Conservation (phyloP, 495 filamentous ascomycete genomes). For the Penicillium subrubescens region DNA sequence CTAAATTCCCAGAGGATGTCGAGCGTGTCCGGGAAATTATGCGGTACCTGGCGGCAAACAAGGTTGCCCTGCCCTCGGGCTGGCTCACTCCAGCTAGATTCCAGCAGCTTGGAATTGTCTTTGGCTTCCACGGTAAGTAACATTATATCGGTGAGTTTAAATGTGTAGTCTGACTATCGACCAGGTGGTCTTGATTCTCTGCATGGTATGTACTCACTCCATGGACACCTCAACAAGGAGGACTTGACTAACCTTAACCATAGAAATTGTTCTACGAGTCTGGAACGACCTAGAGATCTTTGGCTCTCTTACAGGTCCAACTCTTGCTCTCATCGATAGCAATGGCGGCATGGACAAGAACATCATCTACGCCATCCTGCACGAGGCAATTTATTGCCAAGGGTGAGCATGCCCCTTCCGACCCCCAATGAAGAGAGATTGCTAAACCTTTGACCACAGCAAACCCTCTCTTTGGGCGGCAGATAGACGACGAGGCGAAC, state of each 20-base stretch:
- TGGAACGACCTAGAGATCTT: constrained; percentile 71
- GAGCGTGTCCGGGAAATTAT: constrained; percentile 67
- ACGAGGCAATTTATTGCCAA: constrained; percentile 83
- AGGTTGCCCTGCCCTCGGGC: constrained; percentile 64
- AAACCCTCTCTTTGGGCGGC: constrained; percentile 66
- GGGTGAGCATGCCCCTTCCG: constrained; percentile 33
- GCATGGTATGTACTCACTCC: constrained; percentile 48
- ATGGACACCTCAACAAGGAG: neutral
- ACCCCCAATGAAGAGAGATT: neutral
- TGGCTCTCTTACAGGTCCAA: constrained; percentile 69
- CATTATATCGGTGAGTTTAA: neutral
- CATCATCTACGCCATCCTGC: constrained; percentile 81
- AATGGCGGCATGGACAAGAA: constrained; percentile 68
- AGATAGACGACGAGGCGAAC: constrained; percentile 47
- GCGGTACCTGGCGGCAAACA: constrained; percentile 58
- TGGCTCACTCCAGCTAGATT: constrained; percentile 69
- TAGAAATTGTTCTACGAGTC: constrained; percentile 68
- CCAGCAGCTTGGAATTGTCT: constrained; percentile 70
- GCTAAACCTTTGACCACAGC: constrained; percentile 32
- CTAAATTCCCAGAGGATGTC: constrained; percentile 84
- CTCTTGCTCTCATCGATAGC: constrained; percentile 66
- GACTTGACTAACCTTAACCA: neutral
- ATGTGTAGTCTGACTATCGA: constrained; percentile 15
- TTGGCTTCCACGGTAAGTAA: constrained; percentile 71
- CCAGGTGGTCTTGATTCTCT: constrained; percentile 66